Percentiles rank a stretch among this genome's conserved stretches.
Conservation (phyloP, 2,329 filamentous ascomycete species). For the Eutypa lata region DNA sequence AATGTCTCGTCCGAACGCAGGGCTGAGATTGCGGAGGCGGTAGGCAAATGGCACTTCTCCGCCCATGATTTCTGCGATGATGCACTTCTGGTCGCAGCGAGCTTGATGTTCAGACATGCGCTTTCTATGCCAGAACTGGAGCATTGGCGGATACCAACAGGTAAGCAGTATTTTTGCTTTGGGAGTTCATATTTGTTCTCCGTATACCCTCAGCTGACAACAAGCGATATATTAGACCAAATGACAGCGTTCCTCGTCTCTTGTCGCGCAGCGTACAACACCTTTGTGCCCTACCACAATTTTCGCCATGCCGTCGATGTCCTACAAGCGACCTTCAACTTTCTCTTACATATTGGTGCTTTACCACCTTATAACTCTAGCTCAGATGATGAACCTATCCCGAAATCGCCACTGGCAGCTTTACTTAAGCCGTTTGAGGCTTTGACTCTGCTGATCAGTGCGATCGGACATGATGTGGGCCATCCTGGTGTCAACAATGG, state of each 20-base stretch:
- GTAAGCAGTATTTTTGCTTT: conserved; percentile 45
- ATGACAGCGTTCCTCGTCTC: conserved; percentile 83
- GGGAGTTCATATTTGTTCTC: conserved; percentile 16
- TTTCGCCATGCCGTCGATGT: conserved; percentile 97
- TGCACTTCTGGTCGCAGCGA: conserved; percentile 81
- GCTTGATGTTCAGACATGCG: conserved; percentile 86
- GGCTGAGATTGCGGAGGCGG: conserved; percentile 61
- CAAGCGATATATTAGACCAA: conserved; percentile 59
- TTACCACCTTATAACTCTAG: conserved; percentile 60
- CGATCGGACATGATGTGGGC: conserved; percentile 97
- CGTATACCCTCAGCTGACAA: conserved; percentile 36
- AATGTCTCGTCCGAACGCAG: conserved; percentile 65
- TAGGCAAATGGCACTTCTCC: conserved; percentile 83
- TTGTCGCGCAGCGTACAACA: conserved; percentile 91
- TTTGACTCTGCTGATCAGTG: conserved; percentile 83
- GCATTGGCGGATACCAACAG: conserved; percentile 73
- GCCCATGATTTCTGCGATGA: conserved; percentile 89
- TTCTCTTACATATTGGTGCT: conserved; percentile 76
- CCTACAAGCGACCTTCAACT: conserved; percentile 87
- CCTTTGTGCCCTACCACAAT: conserved; percentile 95
- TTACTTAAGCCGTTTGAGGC: conserved; percentile 85
- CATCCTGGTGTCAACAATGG: conserved; percentile 98
- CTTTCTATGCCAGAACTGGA: conserved; percentile 78
- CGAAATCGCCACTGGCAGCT: conserved; percentile 65
- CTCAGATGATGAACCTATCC: conserved; percentile 21